Conservation (phyloP, 2,329 filamentous ascomycete genomes). For the Ceratocystis diversiconidia region DNA sequence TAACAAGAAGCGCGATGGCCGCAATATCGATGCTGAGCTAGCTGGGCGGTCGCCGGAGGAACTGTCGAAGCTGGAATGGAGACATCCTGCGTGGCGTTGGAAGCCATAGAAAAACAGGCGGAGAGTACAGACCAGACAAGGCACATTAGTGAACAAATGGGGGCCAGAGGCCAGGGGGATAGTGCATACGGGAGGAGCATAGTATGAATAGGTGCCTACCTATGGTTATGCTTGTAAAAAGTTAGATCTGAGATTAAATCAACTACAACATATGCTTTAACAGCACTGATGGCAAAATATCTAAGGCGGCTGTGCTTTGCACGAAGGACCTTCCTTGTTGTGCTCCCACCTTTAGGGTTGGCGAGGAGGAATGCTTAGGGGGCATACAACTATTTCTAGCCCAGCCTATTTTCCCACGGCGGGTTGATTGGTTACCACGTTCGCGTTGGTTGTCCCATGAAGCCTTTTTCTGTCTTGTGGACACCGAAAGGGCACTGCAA, state of each 20-base stretch:
- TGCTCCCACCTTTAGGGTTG: no score
- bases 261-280: background rate
- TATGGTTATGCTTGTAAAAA: background rate
- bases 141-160: no score
- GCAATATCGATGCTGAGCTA: conserved; percentile 42
- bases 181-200: background rate
- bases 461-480: no score
- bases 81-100: conserved; percentile 55
- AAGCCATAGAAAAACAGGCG: conserved; percentile 18
- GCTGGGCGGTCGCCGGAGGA: conserved; percentile 39
- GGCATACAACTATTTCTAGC: no score
- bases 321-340: background rate
- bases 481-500: no score
- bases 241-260: background rate
- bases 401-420: no score
- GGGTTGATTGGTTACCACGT: no score
- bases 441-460: no score
- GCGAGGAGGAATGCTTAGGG: background rate
- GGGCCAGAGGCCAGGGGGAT: background rate
- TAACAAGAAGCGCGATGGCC: conserved; percentile 43
- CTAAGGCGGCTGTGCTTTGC: background rate
- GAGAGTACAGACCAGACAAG: no score
- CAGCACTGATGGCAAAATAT: background rate
- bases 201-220: background rate
- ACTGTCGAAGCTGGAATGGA: conserved; percentile 51